Evolutionary conservation across 148 eudicot genomes (phyloP).

Genomic region (Chenopodium formosanum): DNA sequence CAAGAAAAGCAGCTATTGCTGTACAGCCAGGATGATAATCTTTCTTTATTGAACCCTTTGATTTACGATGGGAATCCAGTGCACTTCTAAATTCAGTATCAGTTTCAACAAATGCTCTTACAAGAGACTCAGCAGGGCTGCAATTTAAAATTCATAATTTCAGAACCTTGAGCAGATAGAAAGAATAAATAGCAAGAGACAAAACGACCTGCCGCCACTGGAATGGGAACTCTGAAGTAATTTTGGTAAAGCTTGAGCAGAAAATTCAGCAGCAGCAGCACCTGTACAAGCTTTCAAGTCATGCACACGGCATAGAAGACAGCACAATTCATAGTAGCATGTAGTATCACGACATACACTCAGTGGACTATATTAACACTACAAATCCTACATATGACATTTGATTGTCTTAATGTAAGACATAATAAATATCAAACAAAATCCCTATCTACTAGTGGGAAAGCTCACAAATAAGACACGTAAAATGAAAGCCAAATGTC

Average conservation of each 20-base stretch:
- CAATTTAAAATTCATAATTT: constrained; percentile 5
- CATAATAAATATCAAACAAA: neutral
- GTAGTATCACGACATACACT: neutral
- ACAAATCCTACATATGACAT: neutral
- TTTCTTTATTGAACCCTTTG: constrained; percentile 57
- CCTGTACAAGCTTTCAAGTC: constrained; percentile 47
- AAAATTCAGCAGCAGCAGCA: constrained; percentile 96
- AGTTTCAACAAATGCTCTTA: constrained; percentile 66
- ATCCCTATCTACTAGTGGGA: neutral
- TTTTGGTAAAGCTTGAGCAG: constrained; percentile 76
- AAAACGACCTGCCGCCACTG: constrained; percentile 44
- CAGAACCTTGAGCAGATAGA: neutral
- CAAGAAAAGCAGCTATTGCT: constrained; percentile 72
- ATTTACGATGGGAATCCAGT: constrained; percentile 48
- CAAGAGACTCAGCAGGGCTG: constrained; percentile 69
- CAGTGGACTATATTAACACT: neutral
- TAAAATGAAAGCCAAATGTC: neutral
- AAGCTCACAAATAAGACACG: neutral
- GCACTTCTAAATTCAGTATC: constrained; percentile 73
- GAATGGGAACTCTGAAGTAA: constrained; percentile 47
- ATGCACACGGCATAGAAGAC: neutral
- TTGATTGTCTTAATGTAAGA: neutral
- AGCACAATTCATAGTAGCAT: neutral
- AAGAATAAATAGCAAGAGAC: neutral
- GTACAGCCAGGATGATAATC: constrained; percentile 98